phyloP scores from a whole-genome alignment of 306 rosid genomes.

The Vicia sativa region DNA sequence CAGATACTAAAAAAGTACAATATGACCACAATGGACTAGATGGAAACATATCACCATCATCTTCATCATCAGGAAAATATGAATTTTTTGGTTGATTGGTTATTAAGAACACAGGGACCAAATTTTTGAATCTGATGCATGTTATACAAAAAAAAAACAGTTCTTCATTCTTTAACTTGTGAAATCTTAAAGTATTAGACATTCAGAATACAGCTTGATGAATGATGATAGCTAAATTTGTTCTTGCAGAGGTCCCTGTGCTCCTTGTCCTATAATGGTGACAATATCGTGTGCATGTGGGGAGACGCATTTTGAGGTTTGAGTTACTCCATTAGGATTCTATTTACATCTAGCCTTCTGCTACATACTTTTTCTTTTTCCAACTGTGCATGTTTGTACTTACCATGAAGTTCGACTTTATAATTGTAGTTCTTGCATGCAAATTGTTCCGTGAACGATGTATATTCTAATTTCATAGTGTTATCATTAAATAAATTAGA shows the following conservation, averaged over 20 bases:
- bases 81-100: neutral
- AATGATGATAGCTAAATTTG: slow-evolving; percentile 41
- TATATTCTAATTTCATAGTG: slow-evolving; percentile 16
- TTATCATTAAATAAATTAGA: slow-evolving; percentile 16
- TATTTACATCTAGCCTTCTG: slow-evolving; percentile 15
- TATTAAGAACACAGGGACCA: slow-evolving; percentile 17
- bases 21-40: slow-evolving; percentile 24
- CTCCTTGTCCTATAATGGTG: slow-evolving; percentile 98
- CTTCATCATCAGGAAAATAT: neutral
- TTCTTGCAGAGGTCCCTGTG: slow-evolving; percentile 89
- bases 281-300: slow-evolving; percentile 90
- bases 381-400: slow-evolving; percentile 31
- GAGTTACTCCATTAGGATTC: slow-evolving; percentile 37
- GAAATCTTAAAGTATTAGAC: slow-evolving; percentile 14
- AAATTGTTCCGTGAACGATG: slow-evolving; percentile 6
- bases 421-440: slow-evolving; percentile 8
- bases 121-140: slow-evolving; percentile 21
- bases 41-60: neutral
- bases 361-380: slow-evolving; percentile 33
- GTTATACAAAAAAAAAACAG: neutral
- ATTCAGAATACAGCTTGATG: slow-evolving; percentile 19
- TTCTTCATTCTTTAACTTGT: slow-evolving; percentile 29
- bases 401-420: slow-evolving; percentile 20
- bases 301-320: slow-evolving; percentile 90
- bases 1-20: neutral